Conservation (phyloP, 768 basidiomycete genomes). For the Russula ochroleuca region DNA sequence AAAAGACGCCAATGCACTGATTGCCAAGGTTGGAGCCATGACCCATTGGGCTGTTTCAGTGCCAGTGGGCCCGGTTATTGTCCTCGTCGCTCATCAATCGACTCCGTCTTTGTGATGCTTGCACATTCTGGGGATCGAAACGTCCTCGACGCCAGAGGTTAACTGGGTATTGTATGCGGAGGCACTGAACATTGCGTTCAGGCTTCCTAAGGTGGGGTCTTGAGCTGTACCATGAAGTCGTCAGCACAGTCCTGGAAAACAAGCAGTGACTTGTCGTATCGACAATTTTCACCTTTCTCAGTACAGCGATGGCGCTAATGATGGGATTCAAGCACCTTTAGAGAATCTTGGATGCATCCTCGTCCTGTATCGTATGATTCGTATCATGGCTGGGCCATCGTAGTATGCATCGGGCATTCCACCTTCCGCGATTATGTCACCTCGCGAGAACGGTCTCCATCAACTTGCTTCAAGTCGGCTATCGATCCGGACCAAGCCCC, state of each 20-base stretch:
- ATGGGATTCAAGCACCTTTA: too few relatives aligned
- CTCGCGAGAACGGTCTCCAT: conserved; percentile 12
- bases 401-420: conserved; percentile 15
- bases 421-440: conserved; percentile 23
- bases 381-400: background rate
- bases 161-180: conserved; percentile 18
- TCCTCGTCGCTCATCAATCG: conserved; percentile 14
- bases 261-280: conserved; percentile 15
- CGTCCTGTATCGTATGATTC: background rate
- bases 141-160: conserved; percentile 1
- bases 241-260: conserved; percentile 17
- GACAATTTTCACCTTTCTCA: conserved; percentile 10
- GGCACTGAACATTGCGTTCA: conserved; percentile 10
- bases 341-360: conserved; percentile 22
- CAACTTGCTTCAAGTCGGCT: conserved; percentile 17
- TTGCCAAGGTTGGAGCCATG: conserved; percentile 19
- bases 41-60: too few relatives aligned
- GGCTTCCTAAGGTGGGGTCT: conserved; percentile 9
- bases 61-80: conserved; percentile 20
- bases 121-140: conserved; percentile 8
- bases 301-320: too few relatives aligned
- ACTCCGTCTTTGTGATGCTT: conserved; percentile 6
- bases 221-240: conserved; percentile 10
- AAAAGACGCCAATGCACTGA: conserved; percentile 16
- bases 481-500: conserved; percentile 4